Base-by-base conservation (phyloP, 2,329 filamentous ascomycete genomes). In the Teratosphaeriaceae sp. region DNA sequence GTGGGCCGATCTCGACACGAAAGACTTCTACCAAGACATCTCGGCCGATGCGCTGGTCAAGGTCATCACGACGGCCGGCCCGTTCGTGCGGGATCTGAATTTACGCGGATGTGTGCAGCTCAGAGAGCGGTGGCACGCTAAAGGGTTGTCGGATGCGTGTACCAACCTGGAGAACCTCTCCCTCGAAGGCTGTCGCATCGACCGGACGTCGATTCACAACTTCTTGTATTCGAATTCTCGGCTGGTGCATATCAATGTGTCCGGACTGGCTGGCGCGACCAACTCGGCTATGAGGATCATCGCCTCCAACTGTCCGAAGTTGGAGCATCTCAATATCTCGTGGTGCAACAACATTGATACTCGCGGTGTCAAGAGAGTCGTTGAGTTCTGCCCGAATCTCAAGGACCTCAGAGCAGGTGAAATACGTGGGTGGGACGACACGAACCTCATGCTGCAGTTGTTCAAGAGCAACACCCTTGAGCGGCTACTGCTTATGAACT, bases 291-390 rank as follows among this genome's bases (percentile, higher is more conserved):
- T 94, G 78, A 86, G 83, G 58, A 87, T 94, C 46, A 84, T 98
- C 46, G 82, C 86, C 1, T 74, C 84, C 41, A 82, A 83, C 29
- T 97, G 90, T 56, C 80, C 82, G 1, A 80, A 83, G 38, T 72
- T 98, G n/a, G 82, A 94, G 63, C 75, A 78, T 43, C 75, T 97
- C 51, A 94, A 96, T 56, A 78, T 97, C 16, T 94, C 88, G 0
- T 97, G 90, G 88, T 98, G 92, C 68, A 82, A 81, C 52, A 84
- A 88, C 47, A 80, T 96, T 59, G 84, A 92, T 57, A 84, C 86
- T 7, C 72, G 77, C 11, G 89, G 88, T 3, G 69, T 97, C 42
- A 79, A 75, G 50, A 76, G 76, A 40, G 75, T 98, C 2, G 69
- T 96, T 1, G 72, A 84, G 46, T 76, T 76, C 2, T 97, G 92